phyloP scores from a whole-genome alignment of 345 rosid genomes.

The Sisymbrium irio region DNA sequence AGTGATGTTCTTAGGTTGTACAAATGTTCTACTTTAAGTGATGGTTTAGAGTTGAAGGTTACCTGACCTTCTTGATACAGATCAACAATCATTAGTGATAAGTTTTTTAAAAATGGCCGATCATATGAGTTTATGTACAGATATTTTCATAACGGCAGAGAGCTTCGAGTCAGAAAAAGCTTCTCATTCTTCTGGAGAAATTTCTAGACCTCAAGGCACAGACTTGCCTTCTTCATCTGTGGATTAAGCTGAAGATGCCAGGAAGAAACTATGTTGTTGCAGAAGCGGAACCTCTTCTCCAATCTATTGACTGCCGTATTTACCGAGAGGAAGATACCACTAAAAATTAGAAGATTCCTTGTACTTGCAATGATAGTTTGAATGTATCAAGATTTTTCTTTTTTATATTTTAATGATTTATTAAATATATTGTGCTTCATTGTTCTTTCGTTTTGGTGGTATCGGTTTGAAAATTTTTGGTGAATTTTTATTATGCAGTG shows the following conservation, averaged over 20 bases:
- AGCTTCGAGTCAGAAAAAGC: conserved; percentile 33
- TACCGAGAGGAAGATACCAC: conserved; percentile 91
- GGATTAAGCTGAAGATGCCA: conserved; percentile 34
- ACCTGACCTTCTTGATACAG: conserved; percentile 28
- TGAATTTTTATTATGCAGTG: background rate
- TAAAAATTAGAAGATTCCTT: conserved; percentile 76
- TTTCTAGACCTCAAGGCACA: conserved; percentile 32
- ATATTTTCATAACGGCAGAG: conserved; percentile 51
- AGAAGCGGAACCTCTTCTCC: conserved; percentile 65
- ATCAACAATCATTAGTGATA: conserved; percentile 14
- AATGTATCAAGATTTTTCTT: too few species aligned
- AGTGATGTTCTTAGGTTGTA: too few species aligned
- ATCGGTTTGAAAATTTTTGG: too few species aligned
- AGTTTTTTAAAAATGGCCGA: conserved; percentile 53
- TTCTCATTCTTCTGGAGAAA: conserved; percentile 42
- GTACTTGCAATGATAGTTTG: conserved; percentile 92
- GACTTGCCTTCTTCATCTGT: conserved; percentile 35
- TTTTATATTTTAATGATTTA: too few species aligned
- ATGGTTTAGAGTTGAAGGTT: background rate
- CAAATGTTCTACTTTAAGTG: too few species aligned
- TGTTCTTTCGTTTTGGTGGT: background rate
- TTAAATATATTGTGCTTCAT: background rate
- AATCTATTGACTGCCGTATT: conserved; percentile 81
- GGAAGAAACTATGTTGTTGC: conserved; percentile 34
- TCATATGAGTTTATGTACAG: conserved; percentile 68